phyloP scores from a whole-genome alignment of 345 rosid genomes.

The Salix arbutifolia region DNA sequence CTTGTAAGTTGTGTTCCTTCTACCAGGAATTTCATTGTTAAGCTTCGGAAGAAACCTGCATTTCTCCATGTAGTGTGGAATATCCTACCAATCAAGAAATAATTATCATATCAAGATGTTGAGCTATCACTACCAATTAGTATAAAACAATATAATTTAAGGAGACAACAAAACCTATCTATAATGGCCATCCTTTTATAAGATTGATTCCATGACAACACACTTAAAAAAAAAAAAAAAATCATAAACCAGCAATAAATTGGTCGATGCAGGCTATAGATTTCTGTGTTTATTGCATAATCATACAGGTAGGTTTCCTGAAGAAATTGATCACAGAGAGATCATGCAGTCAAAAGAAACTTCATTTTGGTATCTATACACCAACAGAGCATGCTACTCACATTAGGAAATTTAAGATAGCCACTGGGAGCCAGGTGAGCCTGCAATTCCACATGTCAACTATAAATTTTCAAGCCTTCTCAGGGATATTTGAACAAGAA shows the following conservation, averaged over 20 bases:
- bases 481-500: not conserved
- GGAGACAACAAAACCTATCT: not conserved
- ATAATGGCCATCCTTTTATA: not conserved
- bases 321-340: not conserved
- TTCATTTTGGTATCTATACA: not conserved
- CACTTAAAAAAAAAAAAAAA: not conserved
- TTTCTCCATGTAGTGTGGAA: constrained; percentile 47
- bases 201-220: not conserved
- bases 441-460: constrained; percentile 35
- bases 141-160: not conserved
- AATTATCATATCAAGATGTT: not conserved
- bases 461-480: constrained; percentile 3
- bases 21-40: constrained; percentile 64
- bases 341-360: not conserved
- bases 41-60: constrained; percentile 79
- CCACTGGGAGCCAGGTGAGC: constrained; percentile 82
- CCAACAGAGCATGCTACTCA: constrained; percentile 29
- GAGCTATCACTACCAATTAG: not conserved
- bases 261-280: not conserved
- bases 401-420: constrained; percentile 68
- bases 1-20: constrained; percentile 61
- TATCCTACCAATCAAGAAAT: constrained; percentile 34
- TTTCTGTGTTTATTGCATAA: not conserved
- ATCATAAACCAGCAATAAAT: not conserved
- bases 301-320: not conserved